A percentile compares a stretch with the other conserved stretches of the same genome.
Evolutionary conservation across 1,139 yeast genomes (phyloP).

Genomic region (Pichia sp.): DNA sequence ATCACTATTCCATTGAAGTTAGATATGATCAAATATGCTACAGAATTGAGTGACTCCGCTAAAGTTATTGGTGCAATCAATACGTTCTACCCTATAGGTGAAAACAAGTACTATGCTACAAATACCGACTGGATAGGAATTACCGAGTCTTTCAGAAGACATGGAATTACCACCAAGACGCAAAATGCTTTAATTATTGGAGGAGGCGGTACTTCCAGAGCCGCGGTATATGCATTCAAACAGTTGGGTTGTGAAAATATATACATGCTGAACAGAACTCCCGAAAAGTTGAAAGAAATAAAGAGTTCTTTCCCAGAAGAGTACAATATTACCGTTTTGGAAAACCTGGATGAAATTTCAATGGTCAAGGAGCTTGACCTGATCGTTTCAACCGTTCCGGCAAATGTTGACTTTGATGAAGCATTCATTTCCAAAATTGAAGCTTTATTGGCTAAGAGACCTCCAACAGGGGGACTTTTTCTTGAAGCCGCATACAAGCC

Average conservation of each 20-base stretch:
- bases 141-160: constrained; percentile 55
- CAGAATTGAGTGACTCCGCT: constrained; percentile 69
- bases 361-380: constrained; percentile 48
- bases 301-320: constrained; percentile 54
- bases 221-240: constrained; percentile 85
- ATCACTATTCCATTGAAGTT: constrained; percentile 88
- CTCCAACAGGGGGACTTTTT: constrained; percentile 43
- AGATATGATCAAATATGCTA: constrained; percentile 65
- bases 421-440: constrained; percentile 43
- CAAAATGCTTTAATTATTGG: constrained; percentile 71
- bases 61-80: constrained; percentile 85
- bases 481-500: constrained; percentile 96
- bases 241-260: constrained; percentile 73
- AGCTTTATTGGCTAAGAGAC: constrained; percentile 43
- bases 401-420: constrained; percentile 68
- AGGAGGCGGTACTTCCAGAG: constrained; percentile 97
- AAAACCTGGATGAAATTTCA: constrained; percentile 43
- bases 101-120: constrained; percentile 66
- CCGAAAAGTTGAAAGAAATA: constrained; percentile 57
- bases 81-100: constrained; percentile 61
- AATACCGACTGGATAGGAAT: constrained; percentile 98
- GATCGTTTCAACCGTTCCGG: constrained; percentile 86
- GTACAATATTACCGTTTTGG: constrained; percentile 58
- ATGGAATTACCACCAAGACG: constrained; percentile 45
- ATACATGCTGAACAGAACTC: constrained; percentile 79